Base-by-base conservation (phyloP, 306 rosid species). In the Crotalaria pallida region DNA sequence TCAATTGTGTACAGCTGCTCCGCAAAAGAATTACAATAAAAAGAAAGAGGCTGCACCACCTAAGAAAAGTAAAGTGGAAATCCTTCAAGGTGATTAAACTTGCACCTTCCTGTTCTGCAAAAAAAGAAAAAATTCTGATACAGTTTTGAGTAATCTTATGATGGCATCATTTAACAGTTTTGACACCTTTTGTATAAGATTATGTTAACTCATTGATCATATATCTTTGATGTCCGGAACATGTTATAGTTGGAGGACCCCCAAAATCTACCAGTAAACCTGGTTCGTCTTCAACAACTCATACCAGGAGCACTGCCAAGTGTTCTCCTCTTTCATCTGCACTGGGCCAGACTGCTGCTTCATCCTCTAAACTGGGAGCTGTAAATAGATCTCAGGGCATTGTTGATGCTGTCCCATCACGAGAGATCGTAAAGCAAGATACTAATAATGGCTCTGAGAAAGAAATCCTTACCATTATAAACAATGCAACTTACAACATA, bases 61-160 rank as follows among this genome's bases (percentile, higher is more conserved):
- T 29, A 94, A 87, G 85, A 91, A 89, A 82, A 87, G 82, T 78
- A 94, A 82, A 86, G 84, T 62, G 45, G 99, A 87, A 74, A 80
- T 81, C 65, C 83, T 82, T 80, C 96, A 73, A 87, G 92, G 97
- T 94, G 69, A 87, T 73, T 77, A 66, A 69, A 77, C 50, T 75
- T 69, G 21, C 12, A 57, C 55, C 75, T 81, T 72, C 4, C 4
- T 10, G 4, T 40, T 40, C n/a, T 40, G 7, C 1, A 9, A 10
- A 2, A 40, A 36, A 36, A 36, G 8, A 40, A 40, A 40, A 10
- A 4, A 19, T 10, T 51, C n/a, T 19, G 57, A 18, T n/a, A 51
- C 2, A 52, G n/a, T 22, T 52, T 18, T 9, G 56, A 0, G 18
- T 26, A 50, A 22, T 52, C 58, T 52, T 52, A 52, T 22, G 31